A percentile compares a stretch with the other conserved stretches of the same genome.
These are phyloP conservation scores for Coniochaeta sp. DNA, from an alignment of 2,329 filamentous ascomycete genomes.

Conservation along the genomic window DNA sequence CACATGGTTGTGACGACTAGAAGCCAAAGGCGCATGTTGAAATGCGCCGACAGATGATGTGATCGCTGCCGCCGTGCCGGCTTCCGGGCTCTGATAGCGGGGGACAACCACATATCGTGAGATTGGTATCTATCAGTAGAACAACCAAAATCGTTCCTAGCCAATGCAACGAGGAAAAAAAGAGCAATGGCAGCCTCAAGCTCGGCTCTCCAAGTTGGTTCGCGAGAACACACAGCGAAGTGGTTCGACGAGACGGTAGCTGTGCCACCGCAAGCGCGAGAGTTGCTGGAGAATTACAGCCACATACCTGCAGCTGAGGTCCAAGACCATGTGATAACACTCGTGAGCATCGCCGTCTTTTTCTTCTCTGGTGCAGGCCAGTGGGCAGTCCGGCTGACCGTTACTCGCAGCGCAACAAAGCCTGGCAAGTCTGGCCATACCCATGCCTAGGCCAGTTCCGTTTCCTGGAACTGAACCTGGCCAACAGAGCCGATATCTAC, in stretches of 20 bases:
- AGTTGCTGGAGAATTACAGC: slow-evolving; percentile 5
- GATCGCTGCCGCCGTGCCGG: neutral
- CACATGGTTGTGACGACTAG: no score
- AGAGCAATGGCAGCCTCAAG: neutral
- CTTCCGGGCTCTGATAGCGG: neutral
- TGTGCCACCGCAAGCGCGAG: neutral
- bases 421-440: slow-evolving; percentile 24
- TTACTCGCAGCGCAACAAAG: slow-evolving; percentile 11
- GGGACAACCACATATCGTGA: neutral
- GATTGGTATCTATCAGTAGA: neutral
- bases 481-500: slow-evolving; percentile 21
- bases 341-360: neutral
- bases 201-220: neutral
- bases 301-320: neutral
- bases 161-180: neutral
- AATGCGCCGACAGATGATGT: neutral
- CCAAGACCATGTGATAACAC: neutral
- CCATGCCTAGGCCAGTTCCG: slow-evolving; percentile 34
- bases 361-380: neutral
- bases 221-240: neutral
- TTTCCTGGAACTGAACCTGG: slow-evolving; percentile 31
- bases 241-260: neutral
- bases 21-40: neutral
- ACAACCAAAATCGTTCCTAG: neutral
- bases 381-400: neutral